Evolutionary conservation across 805 yeast species (phyloP).

Genomic region (Starmerella khaoyaiensis): DNA sequence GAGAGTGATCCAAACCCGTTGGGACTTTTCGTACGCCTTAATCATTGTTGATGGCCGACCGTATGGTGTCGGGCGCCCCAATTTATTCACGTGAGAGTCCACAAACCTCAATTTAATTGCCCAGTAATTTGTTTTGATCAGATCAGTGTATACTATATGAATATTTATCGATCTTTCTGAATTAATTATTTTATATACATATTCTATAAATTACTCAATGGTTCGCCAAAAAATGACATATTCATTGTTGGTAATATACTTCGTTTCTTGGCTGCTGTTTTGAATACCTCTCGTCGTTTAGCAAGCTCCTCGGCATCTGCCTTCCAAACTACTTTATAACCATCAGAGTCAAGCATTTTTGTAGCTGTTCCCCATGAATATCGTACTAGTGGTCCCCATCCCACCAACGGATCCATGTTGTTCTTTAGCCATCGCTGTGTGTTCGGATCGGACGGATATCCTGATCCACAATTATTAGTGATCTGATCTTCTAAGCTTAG

Average conservation of each 20-base stretch:
- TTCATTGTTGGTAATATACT: slow-evolving; percentile 11
- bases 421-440: slow-evolving; percentile 64
- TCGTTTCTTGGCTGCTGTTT: neutral
- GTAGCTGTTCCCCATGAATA: slow-evolving; percentile 92
- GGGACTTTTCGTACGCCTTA: too few species aligned
- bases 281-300: slow-evolving; percentile 1
- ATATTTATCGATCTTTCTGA: too few species aligned
- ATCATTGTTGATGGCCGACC: too few species aligned
- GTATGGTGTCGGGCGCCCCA: too few species aligned
- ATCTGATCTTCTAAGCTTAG: slow-evolving; percentile 33
- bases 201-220: too few species aligned
- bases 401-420: slow-evolving; percentile 59
- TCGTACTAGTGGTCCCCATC: slow-evolving; percentile 69
- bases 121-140: too few species aligned
- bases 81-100: too few species aligned
- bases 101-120: too few species aligned
- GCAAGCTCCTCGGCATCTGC: slow-evolving; percentile 33
- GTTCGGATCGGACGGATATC: slow-evolving; percentile 87
- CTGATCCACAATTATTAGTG: slow-evolving; percentile 56
- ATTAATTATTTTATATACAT: too few species aligned
- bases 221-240: slow-evolving; percentile 10
- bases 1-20: too few species aligned
- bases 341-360: slow-evolving; percentile 47
- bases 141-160: too few species aligned
- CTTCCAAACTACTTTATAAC: slow-evolving; percentile 47